phyloP scores from a whole-genome alignment of 495 filamentous ascomycete species.

The Physcia stellaris region DNA sequence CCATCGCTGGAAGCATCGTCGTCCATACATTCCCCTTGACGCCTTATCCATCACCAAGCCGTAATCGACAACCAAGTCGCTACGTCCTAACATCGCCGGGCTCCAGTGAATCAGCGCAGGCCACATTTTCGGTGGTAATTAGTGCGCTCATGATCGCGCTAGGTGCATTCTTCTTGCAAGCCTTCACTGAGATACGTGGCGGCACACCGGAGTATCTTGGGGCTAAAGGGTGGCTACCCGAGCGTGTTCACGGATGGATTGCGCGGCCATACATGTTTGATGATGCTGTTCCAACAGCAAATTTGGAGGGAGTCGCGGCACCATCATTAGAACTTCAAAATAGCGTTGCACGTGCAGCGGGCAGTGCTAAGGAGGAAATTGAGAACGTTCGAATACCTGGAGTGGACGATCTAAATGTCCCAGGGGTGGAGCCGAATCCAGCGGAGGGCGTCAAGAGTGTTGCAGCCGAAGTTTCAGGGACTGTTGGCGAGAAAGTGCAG shows the following conservation, averaged over 20 bases:
- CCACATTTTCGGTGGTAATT: slow-evolving; percentile 31
- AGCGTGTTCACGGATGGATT: slow-evolving; percentile 20
- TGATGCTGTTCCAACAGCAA: background rate
- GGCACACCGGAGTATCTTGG: slow-evolving; percentile 43
- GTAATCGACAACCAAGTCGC: slow-evolving; percentile 27
- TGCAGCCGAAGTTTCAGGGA: background rate
- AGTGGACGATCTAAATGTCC: background rate
- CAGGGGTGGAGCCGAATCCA: background rate
- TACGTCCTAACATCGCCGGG: slow-evolving; percentile 54
- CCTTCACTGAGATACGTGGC: slow-evolving; percentile 53
- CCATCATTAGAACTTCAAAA: background rate
- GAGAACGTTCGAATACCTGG: background rate
- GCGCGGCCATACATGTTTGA: slow-evolving; percentile 21
- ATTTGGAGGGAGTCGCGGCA: no score
- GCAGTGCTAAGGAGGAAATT: background rate
- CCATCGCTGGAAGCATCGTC: slow-evolving; percentile 71
- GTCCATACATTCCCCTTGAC: slow-evolving; percentile 73
- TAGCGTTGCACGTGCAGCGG: background rate
- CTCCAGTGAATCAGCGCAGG: slow-evolving; percentile 28
- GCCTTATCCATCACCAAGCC: slow-evolving; percentile 31
- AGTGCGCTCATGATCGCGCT: slow-evolving; percentile 40
- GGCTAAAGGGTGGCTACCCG: slow-evolving; percentile 30
- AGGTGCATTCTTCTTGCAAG: slow-evolving; percentile 48
- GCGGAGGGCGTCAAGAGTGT: background rate
- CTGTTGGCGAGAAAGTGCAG: background rate